Conservation (phyloP, 768 basidiomycete species). For the Mycena vitilis region DNA sequence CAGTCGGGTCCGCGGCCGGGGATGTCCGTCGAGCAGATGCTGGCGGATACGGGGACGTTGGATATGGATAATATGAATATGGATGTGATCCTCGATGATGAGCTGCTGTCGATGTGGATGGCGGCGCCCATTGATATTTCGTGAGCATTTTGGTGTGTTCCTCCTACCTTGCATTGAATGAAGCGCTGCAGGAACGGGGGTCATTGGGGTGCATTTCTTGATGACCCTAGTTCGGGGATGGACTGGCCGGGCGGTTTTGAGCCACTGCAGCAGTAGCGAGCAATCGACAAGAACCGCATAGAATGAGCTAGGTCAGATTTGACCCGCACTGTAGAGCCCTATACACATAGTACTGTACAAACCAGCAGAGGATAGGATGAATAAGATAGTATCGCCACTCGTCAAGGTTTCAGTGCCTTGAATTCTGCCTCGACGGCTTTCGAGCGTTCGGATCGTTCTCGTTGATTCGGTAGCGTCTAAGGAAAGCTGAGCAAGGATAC, state of each 20-base stretch:
- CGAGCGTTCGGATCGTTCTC: conserved; percentile 61
- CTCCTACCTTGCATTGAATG: no score
- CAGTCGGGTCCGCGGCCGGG: not conserved
- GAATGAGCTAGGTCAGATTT: no score
- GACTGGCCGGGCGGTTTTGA: not conserved
- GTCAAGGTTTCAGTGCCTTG: conserved; percentile 61
- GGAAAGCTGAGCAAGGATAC: conserved; percentile 14
- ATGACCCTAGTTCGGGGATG: not conserved
- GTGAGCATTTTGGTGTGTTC: not conserved
- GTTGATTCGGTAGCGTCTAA: conserved; percentile 61
- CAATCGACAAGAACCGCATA: no score
- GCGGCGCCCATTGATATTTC: conserved; percentile 18
- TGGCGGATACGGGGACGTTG: not conserved
- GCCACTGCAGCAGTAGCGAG: not conserved
- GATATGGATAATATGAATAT: not conserved
- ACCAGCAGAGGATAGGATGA: not conserved
- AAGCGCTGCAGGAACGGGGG: not conserved
- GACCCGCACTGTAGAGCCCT: no score
- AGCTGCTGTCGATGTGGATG: conserved; percentile 27
- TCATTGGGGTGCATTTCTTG: conserved; percentile 15
- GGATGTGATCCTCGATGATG: conserved; percentile 12
- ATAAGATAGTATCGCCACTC: not conserved
- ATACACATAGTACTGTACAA: no score
- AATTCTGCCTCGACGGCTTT: conserved; percentile 60
- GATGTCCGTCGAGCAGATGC: conserved; percentile 23